Conservation (phyloP, 179 eudicot species). For the Camellia oleifera region DNA sequence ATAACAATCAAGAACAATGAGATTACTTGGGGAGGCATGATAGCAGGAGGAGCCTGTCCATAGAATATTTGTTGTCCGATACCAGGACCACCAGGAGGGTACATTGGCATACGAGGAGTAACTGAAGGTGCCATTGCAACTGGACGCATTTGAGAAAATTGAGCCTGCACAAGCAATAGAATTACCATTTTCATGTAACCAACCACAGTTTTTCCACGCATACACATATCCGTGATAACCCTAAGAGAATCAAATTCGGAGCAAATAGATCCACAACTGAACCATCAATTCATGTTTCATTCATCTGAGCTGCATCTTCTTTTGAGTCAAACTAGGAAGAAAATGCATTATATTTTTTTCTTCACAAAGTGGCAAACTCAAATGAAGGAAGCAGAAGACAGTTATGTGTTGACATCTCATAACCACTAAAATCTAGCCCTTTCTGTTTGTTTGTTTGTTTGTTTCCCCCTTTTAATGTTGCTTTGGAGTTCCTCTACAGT, state of each 20-base stretch:
- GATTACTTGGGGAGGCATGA: slow-evolving; percentile 67
- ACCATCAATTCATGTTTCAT: neutral
- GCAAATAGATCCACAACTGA: neutral
- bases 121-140: slow-evolving; percentile 58
- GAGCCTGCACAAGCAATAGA: slow-evolving; percentile 42
- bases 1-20: neutral
- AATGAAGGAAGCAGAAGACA: no score
- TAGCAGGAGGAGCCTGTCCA: slow-evolving; percentile 66
- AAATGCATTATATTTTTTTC: no score
- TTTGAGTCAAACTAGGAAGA: neutral
- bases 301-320: neutral
- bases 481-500: no score
- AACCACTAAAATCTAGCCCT: no score
- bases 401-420: no score
- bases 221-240: neutral
- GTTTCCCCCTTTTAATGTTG: no score
- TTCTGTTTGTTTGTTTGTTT: no score
- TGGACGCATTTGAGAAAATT: slow-evolving; percentile 67
- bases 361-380: no score
- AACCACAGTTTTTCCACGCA: neutral
- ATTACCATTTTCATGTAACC: neutral
- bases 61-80: slow-evolving; percentile 63
- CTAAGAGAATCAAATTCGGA: neutral
- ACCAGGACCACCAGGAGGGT: slow-evolving; percentile 65
- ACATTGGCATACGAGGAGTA: slow-evolving; percentile 67